Conservation (phyloP, 106 monocot genomes). For the Platanthera guangdongensis region DNA sequence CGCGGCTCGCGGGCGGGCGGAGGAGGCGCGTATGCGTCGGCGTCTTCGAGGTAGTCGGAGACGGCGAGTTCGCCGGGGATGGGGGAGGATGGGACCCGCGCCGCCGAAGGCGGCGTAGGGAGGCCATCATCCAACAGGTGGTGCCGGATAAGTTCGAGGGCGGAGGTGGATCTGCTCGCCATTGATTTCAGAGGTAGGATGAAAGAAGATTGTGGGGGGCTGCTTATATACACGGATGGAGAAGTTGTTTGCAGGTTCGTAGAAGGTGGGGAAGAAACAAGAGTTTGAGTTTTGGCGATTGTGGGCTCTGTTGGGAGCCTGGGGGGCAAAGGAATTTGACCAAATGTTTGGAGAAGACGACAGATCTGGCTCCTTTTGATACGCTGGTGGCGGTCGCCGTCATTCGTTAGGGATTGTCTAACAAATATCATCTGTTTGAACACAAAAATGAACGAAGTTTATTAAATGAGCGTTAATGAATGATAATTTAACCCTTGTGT, state of each 20-base stretch:
- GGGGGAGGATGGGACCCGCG: background rate
- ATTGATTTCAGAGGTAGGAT: background rate
- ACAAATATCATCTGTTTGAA: too few species aligned
- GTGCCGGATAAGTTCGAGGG: slow-evolving; percentile 28
- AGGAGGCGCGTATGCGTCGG: background rate
- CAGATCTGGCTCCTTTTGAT: too few species aligned
- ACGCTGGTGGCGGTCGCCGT: too few species aligned
- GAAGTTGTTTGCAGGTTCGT: background rate
- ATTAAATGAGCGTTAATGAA: too few species aligned
- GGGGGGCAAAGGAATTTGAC: background rate
- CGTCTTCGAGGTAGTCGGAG: background rate
- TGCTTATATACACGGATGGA: background rate
- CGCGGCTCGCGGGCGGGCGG: background rate
- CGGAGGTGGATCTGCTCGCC: slow-evolving; percentile 1
- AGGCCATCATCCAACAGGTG: slow-evolving; percentile 23
- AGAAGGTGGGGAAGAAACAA: background rate
- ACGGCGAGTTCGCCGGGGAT: background rate
- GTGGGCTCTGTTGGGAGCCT: background rate
- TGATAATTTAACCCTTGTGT: too few species aligned
- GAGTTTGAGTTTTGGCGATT: background rate
- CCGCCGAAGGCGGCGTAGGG: background rate
- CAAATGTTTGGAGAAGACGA: too few species aligned
- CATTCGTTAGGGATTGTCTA: too few species aligned
- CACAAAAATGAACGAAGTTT: too few species aligned
- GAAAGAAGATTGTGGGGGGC: background rate